Conservation (phyloP, 495 filamentous ascomycete genomes). For the Cercophora samala region DNA sequence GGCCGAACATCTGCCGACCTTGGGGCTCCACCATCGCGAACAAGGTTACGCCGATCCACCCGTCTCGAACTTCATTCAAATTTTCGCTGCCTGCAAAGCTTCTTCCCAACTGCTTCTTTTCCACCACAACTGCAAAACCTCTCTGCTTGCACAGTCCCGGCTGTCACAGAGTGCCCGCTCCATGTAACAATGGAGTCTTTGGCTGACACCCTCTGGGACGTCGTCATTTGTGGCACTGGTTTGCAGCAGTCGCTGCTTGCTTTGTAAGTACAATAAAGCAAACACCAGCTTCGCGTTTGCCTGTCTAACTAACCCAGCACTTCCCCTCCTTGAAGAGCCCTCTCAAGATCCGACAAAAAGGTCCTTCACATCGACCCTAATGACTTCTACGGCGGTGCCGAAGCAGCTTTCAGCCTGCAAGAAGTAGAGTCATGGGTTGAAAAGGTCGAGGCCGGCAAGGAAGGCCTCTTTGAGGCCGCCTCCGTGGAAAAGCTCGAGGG, state of each 20-base stretch:
- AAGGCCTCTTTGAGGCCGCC: conserved; percentile 26
- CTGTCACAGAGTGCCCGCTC: conserved; percentile 18
- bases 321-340: conserved; percentile 62
- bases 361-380: conserved; percentile 88
- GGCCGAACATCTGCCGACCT: conserved; percentile 24
- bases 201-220: conserved; percentile 81
- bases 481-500: conserved; percentile 27
- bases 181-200: conserved; percentile 69
- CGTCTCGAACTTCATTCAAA: conserved; percentile 33
- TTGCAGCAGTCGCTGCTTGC: conserved; percentile 87
- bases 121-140: conserved; percentile 14
- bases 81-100: conserved; percentile 29
- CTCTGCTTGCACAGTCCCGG: conserved; percentile 26
- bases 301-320: conserved; percentile 64
- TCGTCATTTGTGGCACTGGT: conserved; percentile 85
- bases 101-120: conserved; percentile 28
- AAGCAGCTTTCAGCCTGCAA: conserved; percentile 82
- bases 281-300: conserved; percentile 9
- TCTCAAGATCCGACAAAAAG: conserved; percentile 87
- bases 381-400: conserved; percentile 78
- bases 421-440: conserved; percentile 74
- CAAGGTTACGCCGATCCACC: conserved; percentile 18
- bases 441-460: conserved; percentile 13
- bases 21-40: conserved; percentile 13
- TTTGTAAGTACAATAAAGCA: conserved; percentile 61